Conservation (phyloP, 352 stramenopile species). For the Phytophthora syringae region DNA sequence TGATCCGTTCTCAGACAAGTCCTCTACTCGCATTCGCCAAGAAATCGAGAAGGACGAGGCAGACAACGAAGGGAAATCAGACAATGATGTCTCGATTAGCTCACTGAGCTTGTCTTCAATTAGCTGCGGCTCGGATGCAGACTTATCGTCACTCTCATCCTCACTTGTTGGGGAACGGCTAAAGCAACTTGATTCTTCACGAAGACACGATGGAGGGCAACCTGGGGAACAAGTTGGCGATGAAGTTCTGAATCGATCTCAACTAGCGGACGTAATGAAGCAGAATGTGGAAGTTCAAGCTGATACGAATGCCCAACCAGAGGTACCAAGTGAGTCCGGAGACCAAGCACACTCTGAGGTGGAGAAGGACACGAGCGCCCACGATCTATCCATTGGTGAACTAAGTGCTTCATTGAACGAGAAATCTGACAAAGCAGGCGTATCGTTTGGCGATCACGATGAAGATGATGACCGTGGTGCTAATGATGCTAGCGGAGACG, state of each 20-base stretch:
- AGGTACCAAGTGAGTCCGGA: not conserved
- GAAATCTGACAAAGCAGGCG: constrained; percentile 4
- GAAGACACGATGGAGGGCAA: not conserved
- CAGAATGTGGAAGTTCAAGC: constrained; percentile 4
- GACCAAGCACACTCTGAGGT: constrained; percentile 3
- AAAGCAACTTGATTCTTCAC: constrained; percentile 12
- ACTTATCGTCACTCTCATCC: constrained; percentile 72
- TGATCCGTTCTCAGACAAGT: constrained; percentile 15
- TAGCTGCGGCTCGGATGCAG: constrained; percentile 51
- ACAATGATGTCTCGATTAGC: constrained; percentile 43
- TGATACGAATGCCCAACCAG: constrained; percentile 4
- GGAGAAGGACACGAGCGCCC: constrained; percentile 1
- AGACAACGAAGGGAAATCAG: constrained; percentile 3
- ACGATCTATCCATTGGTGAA: constrained; percentile 24
- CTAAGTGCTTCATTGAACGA: constrained; percentile 16
- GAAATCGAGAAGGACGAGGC: constrained; percentile 13
- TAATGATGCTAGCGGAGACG: constrained; percentile 18
- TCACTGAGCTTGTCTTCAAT: constrained; percentile 73
- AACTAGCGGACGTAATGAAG: not conserved
- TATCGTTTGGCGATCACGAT: constrained; percentile 4
- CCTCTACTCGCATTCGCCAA: constrained; percentile 8
- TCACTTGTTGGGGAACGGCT: constrained; percentile 45
- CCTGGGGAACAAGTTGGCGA: constrained; percentile 1
- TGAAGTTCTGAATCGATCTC: constrained; percentile 8
- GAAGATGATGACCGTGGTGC: constrained; percentile 22